Percentiles rank a stretch among this genome's conserved stretches.
phyloP scores from a whole-genome alignment of 139 green algal genomes.

The Tetradesmus lagerheimii region DNA sequence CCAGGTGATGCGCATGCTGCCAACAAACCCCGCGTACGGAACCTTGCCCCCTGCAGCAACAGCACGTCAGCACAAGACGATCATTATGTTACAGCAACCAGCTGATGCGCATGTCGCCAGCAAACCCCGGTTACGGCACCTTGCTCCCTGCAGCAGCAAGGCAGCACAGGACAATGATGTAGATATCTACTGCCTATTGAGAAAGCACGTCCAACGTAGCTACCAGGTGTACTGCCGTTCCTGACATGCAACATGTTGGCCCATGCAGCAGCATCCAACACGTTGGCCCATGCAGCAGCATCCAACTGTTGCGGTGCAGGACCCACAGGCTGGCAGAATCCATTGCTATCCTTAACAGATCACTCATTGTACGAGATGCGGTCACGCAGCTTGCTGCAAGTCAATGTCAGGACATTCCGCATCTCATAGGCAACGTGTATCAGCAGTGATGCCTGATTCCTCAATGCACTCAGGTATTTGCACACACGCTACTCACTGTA shows the following conservation, averaged over 20 bases:
- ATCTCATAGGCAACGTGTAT: no score
- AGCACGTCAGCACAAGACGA: background rate
- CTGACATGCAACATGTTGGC: no score
- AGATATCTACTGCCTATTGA: no score
- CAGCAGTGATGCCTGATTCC: no score
- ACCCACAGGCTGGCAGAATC: no score
- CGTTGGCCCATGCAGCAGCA: background rate
- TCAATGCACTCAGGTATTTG: no score
- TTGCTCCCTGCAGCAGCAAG: background rate
- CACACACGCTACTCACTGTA: conserved; percentile 71
- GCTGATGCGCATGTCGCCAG: background rate
- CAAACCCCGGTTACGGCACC: background rate
- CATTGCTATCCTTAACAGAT: background rate
- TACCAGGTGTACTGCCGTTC: no score
- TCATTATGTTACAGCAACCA: background rate
- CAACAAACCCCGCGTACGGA: conserved; percentile 43
- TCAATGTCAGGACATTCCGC: no score
- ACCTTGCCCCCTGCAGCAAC: conserved; percentile 38
- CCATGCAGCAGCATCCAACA: no score
- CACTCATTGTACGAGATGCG: conserved; percentile 67
- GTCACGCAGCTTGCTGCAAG: conserved; percentile 62
- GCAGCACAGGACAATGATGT: no score
- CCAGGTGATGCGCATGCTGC: background rate
- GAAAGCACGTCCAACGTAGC: no score
- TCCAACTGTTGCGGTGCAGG: no score